These are phyloP conservation scores for Diaporthe capsici DNA, from an alignment of 2,329 filamentous ascomycete species.

Conservation along the genomic window DNA sequence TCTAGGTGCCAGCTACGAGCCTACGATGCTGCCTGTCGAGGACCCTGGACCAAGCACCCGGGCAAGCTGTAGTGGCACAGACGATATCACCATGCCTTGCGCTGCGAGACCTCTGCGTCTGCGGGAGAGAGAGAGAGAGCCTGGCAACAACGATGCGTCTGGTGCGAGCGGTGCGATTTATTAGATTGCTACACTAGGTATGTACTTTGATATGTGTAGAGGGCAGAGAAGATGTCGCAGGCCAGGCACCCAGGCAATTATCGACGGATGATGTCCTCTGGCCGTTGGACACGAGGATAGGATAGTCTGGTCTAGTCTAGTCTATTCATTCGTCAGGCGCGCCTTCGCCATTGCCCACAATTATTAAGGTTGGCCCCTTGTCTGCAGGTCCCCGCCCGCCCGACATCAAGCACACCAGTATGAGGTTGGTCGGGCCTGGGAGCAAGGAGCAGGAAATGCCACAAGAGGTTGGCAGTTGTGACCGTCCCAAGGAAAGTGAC, in stretches of 20 bases:
- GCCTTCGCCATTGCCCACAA: not conserved
- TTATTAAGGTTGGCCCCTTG: constrained; percentile 13
- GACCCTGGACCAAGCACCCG: not conserved
- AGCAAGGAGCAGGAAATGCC: not conserved
- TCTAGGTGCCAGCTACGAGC: not conserved
- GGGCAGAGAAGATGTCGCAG: not conserved
- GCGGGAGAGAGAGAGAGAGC: not conserved
- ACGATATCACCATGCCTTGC: constrained; percentile 3
- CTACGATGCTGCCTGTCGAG: too few species aligned
- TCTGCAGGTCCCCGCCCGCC: constrained; percentile 4
- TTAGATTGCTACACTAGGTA: not conserved
- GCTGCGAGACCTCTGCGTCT: not conserved
- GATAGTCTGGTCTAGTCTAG: too few species aligned
- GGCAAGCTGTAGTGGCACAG: not conserved
- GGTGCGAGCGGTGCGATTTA: not conserved
- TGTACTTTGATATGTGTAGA: not conserved
- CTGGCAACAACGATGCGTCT: not conserved
- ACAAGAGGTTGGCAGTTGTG: not conserved
- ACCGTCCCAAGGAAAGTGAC: not conserved
- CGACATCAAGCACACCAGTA: not conserved
- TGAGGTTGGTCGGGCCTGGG: not conserved
- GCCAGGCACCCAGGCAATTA: not conserved
- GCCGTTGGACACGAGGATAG: not conserved
- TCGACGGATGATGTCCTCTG: not conserved
- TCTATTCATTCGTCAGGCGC: too few species aligned